These are phyloP conservation scores for Amanita muscaria DNA, from an alignment of 768 basidiomycete species.

Conservation along the genomic window DNA sequence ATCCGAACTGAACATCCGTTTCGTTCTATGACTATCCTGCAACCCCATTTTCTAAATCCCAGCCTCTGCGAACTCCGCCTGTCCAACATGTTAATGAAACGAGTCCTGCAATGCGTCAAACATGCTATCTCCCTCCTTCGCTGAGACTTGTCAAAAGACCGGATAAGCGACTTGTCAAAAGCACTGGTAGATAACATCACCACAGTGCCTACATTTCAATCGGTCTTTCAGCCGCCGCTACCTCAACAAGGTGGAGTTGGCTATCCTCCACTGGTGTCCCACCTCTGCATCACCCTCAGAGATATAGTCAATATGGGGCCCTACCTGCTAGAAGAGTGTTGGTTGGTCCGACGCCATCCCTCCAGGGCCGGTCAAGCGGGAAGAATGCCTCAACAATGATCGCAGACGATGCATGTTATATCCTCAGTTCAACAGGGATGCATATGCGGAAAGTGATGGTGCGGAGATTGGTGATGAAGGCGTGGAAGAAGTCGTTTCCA, in stretches of 20 bases:
- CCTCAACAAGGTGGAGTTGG: no score
- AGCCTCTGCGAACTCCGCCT: conserved; percentile 78
- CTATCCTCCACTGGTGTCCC: no score
- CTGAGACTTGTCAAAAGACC: conserved; percentile 86
- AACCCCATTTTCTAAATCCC: conserved; percentile 94
- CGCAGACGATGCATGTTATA: conserved; percentile 85
- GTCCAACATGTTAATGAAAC: conserved; percentile 90
- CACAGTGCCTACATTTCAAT: no score
- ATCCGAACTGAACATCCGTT: conserved; percentile 73
- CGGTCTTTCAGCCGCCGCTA: no score
- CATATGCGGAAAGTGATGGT: conserved; percentile 71
- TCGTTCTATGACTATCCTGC: conserved; percentile 84
- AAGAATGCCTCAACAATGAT: no score
- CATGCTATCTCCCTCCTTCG: conserved; percentile 65
- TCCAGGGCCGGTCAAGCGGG: no score
- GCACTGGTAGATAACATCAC: conserved; percentile 73
- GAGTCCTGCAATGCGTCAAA: conserved; percentile 77
- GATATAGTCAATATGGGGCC: no score
- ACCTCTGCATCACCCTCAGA: no score
- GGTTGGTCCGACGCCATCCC: no score
- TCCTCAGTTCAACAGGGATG: conserved; percentile 86
- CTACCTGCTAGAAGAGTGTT: no score
- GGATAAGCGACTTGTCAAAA: conserved; percentile 82
- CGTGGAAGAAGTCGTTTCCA: conserved; percentile 86
- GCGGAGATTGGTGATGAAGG: conserved; percentile 80